Evolutionary conservation across 768 basidiomycete genomes (phyloP), one percentile per base, ranked within the genome.

Genomic region (Pulveroboletus ravenelii): DNA sequence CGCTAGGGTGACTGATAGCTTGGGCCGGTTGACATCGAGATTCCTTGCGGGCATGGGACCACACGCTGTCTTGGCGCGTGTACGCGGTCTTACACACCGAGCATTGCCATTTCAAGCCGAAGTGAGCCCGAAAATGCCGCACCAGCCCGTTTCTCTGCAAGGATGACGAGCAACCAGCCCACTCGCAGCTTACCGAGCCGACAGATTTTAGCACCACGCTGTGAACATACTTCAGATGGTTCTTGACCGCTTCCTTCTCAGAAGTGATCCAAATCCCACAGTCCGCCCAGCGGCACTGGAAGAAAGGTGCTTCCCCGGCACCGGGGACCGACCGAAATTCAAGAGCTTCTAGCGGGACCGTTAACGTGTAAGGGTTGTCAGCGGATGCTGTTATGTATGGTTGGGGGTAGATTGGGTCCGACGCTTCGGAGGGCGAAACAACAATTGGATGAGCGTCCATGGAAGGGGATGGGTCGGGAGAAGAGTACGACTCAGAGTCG

Each of bases 211-310:
- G 18, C 7, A 15, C 37, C 23, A 63, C 50, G 27, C 35, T 10
- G 15, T 64, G 63, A 14, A 6, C 9, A 45, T 23, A 17, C 3
- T 15, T 13, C 14, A 64, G 30, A 37, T 64, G 63, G 25, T 29
- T 9, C 37, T 36, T 54, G 27, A 65, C 36, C 1, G 45, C 48
- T 20, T 49, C 56, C 25, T 50, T 53, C 2, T 56, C 50, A 8
- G 48, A 50, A 3, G 63, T 45, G 41, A 64, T 56, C 63, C 63
- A 64, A 1, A 41, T 37, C 0, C 51, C 38, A 5, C 63, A 64
- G 29, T 18, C 13, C 5, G 23, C 25, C 58, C 61, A 62, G 9
- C 30, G 31, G 27, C 63, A 64, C 15, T 18, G 48, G 45, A 61
- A 64, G 40, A 64, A 65, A 0, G 13, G n/a, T 0, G 5, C 14